Evolutionary conservation across 192 early-diverging fungal species (phyloP), one percentile per base, ranked within the genome.

Genomic region (Spinellus fusiger): DNA sequence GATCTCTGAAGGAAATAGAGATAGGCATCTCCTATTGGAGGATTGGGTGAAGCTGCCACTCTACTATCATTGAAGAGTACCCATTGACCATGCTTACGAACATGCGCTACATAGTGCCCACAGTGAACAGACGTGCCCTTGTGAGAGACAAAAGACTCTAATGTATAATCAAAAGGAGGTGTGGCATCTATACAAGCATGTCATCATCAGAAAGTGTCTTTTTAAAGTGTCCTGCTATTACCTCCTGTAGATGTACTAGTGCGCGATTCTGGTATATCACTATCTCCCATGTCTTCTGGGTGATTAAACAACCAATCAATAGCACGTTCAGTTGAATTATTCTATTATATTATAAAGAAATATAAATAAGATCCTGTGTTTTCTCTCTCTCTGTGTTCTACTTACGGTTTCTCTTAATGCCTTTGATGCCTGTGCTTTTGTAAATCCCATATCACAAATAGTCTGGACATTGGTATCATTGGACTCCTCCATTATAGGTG

Each of bases 41-140:
- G 83, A 25, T 74, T 67, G 8, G 83, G 73, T 38, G 88, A 84
- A 31, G 69, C 75, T 5, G 89, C 97, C 7, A 97, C 97, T 75
- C 92, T 95, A 63, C 94, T 83, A 74, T 99, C 97, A 75, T 99
- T 99, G 76, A 89, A 96, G 57, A 99, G 73, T 54, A 88, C 83
- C 97, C 97, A 99, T 54, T 73, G 29, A 38, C 73, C 65, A 31
- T 78, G 81, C n/a, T 82, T 87, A 51, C 79, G 80, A 40, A 95
- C 77, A 55, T 92, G 93, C 16, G 90, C 86, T 10, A 99, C 92
- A 71, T 99, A 99, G 70, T 99, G 97, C 26, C 97, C 97, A 68
- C 89, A 94, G 69, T 94, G 92, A 4, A 92, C 84, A 4, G 95
- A 96, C 12, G 94, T 88, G 9, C 97, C 97, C 68, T 92, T 91